These are phyloP conservation scores for Xylaria cubensis DNA, from an alignment of 495 filamentous ascomycete species.

Conservation along the genomic window DNA sequence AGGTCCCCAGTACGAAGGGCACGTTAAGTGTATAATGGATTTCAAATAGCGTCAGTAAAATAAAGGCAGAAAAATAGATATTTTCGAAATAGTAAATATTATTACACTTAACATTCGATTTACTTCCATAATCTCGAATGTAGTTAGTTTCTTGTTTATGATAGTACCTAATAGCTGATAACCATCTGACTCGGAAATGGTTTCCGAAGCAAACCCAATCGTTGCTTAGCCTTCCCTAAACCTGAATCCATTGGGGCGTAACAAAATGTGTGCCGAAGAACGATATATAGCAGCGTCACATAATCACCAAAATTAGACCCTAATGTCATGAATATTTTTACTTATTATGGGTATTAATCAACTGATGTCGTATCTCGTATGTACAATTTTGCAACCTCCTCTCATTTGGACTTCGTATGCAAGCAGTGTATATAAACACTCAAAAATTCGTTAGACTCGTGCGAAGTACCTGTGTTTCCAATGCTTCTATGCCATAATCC, in stretches of 20 bases:
- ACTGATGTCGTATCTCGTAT: background rate
- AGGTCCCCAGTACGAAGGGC: slow-evolving; percentile 95
- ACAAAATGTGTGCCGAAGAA: background rate
- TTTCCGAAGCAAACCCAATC: background rate
- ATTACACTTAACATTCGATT: background rate
- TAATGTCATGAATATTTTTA: background rate
- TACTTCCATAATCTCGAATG: background rate
- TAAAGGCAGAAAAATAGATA: background rate
- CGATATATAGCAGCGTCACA: background rate
- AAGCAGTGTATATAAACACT: background rate
- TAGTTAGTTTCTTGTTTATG: background rate
- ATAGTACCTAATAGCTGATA: background rate
- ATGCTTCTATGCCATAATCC: background rate
- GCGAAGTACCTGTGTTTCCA: slow-evolving; percentile 3
- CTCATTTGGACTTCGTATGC: background rate
- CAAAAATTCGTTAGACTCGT: background rate
- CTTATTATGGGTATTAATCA: background rate
- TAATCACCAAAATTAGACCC: background rate
- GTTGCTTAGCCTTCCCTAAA: background rate
- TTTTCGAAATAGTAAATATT: background rate
- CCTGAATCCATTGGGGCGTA: background rate
- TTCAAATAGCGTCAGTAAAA: background rate
- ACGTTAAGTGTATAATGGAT: slow-evolving; percentile 54
- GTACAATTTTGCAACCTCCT: slow-evolving; percentile 16
- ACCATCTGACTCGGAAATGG: background rate